phyloP scores from a whole-genome alignment of 306 rosid species.

The Pueraria montana region DNA sequence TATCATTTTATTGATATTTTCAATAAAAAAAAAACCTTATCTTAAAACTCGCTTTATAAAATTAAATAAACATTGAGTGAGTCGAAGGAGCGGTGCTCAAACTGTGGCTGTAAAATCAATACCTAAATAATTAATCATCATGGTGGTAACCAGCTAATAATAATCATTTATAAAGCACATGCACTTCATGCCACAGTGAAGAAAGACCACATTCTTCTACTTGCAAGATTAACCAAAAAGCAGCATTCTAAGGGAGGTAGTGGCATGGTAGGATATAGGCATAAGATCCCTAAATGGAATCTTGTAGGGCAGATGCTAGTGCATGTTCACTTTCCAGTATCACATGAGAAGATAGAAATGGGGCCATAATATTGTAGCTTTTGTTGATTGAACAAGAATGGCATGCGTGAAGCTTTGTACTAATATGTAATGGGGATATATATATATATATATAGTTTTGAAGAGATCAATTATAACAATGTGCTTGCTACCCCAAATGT shows the following conservation, averaged over 20 bases:
- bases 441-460: background rate
- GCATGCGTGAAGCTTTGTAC: slow-evolving; percentile 7
- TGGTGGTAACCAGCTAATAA: slow-evolving; percentile 16
- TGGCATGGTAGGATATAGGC: background rate
- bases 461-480: background rate
- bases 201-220: background rate
- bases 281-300: background rate
- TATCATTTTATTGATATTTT: too few relatives aligned
- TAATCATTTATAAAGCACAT: slow-evolving; percentile 19
- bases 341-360: slow-evolving; percentile 15
- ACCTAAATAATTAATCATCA: background rate
- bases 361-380: slow-evolving; percentile 22
- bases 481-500: slow-evolving; percentile 20
- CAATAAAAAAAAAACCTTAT: too few relatives aligned
- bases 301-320: background rate
- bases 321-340: background rate
- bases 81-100: background rate
- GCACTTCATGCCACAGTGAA: background rate
- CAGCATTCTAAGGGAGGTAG: background rate
- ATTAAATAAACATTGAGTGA: too few relatives aligned
- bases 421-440: background rate
- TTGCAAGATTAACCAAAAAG: slow-evolving; percentile 16
- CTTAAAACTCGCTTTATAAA: too few relatives aligned
- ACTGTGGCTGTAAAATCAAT: slow-evolving; percentile 13
- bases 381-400: slow-evolving; percentile 36